Evolutionary conservation across 176 grass and related monocot species (phyloP).

Genomic region (Hsuehochloa calcarea): DNA sequence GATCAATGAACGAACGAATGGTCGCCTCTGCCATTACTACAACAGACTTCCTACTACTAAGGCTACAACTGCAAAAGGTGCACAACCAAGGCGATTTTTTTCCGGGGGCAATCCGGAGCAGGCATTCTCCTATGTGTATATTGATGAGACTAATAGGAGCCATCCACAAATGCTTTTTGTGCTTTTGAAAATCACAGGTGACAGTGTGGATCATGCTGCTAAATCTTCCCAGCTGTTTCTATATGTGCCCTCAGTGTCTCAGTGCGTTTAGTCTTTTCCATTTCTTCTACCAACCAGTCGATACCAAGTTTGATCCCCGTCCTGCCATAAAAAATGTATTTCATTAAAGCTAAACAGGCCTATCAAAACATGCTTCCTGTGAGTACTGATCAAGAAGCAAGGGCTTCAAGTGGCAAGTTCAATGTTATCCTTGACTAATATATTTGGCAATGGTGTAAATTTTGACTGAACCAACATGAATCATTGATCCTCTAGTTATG

Average conservation of each 20-base stretch:
- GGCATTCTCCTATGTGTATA: neutral
- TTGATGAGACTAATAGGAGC: slow-evolving; percentile 3
- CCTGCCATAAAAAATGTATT: slow-evolving; percentile 43
- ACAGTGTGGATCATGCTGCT: slow-evolving; percentile 11
- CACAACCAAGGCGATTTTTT: slow-evolving; percentile 19
- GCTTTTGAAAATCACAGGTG: slow-evolving; percentile 2
- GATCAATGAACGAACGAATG: slow-evolving; percentile 27
- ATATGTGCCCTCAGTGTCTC: slow-evolving; percentile 59
- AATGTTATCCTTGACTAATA: neutral
- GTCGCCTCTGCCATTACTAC: slow-evolving; percentile 28
- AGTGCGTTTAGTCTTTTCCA: slow-evolving; percentile 79
- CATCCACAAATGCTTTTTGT: slow-evolving; percentile 19
- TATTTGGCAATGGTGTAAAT: neutral
- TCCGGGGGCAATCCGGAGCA: neutral
- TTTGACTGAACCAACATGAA: slow-evolving; percentile 7
- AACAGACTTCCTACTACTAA: slow-evolving; percentile 3
- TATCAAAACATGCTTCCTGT: neutral
- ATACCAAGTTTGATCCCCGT: slow-evolving; percentile 79
- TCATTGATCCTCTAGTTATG: neutral
- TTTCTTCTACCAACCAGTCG: slow-evolving; percentile 81
- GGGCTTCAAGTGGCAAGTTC: neutral
- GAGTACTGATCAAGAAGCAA: neutral
- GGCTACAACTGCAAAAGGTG: slow-evolving; percentile 2
- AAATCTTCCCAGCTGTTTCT: slow-evolving; percentile 60
- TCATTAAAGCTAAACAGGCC: neutral